phyloP scores from a whole-genome alignment of 768 basidiomycete species.

The Phlebiopsis gigantea region DNA sequence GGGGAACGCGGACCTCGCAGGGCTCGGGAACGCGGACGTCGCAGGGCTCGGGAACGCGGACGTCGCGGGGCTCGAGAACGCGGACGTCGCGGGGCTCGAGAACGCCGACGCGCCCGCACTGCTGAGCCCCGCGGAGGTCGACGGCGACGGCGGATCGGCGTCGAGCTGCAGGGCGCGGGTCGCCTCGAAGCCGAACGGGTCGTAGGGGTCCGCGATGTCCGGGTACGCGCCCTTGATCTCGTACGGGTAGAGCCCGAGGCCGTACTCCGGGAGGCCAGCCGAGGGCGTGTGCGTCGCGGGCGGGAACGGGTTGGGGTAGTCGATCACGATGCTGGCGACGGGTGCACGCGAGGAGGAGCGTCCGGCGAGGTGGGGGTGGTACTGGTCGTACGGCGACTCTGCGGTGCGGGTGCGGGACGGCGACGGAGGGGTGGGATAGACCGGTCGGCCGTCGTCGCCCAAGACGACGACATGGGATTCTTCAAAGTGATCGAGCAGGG shows the following conservation, averaged over 20 bases:
- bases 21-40: conserved; percentile 16
- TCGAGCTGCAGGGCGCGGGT: not conserved
- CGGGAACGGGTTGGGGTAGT: conserved; percentile 5
- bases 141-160: not conserved
- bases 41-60: conserved; percentile 11
- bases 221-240: not conserved
- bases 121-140: not conserved
- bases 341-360: conserved; percentile 8
- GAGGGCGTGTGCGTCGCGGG: conserved; percentile 2
- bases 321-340: conserved; percentile 5
- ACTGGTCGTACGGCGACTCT: not conserved
- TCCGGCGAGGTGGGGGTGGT: conserved; percentile 10
- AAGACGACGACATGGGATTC: conserved; percentile 33
- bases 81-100: not conserved
- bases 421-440: conserved; percentile 25
- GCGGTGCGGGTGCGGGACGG: conserved; percentile 8
- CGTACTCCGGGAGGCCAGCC: not conserved
- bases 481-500: conserved; percentile 48
- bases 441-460: conserved; percentile 26
- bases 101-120: not conserved
- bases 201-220: conserved; percentile 5
- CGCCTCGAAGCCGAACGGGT: conserved; percentile 9
- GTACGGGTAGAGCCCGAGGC: not conserved
- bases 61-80: conserved; percentile 3
- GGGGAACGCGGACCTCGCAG: conserved; percentile 19